phyloP scores from a whole-genome alignment of 208 protist genomes.

The Naegleria lovaniensis region DNA sequence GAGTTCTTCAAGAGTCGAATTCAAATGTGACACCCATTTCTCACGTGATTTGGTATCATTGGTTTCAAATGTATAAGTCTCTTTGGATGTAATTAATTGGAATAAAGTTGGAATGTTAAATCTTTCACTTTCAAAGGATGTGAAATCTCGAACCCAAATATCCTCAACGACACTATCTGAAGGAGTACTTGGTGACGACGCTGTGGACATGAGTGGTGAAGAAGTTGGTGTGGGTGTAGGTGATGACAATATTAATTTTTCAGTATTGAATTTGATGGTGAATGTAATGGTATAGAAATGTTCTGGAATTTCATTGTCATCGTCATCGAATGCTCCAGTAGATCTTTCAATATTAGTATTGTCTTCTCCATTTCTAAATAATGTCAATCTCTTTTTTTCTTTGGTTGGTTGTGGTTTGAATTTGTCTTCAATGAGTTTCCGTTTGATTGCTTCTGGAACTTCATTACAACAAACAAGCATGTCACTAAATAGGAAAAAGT shows the following conservation, averaged over 20 bases:
- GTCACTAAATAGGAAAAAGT: slow-evolving; percentile 17
- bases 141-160: not conserved
- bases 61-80: slow-evolving; percentile 14
- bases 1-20: not conserved
- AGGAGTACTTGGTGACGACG: not conserved
- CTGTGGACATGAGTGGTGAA: not conserved
- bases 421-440: not conserved
- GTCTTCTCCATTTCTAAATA: not conserved
- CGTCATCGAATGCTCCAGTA: not conserved
- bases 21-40: not conserved
- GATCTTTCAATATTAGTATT: not conserved
- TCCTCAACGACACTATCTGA: not conserved
- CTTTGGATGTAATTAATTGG: slow-evolving; percentile 5
- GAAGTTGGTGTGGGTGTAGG: not conserved
- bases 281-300: not conserved
- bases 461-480: not conserved
- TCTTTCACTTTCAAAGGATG: not conserved
- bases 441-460: not conserved
- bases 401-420: not conserved
- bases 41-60: not conserved
- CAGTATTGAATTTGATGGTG: slow-evolving; percentile 7
- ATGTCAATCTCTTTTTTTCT: not conserved
- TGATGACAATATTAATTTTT: not conserved
- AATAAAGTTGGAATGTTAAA: not conserved
- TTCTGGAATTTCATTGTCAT: not conserved